Conservation (phyloP, 2,329 filamentous ascomycete genomes). For the Cercospora beticola region DNA sequence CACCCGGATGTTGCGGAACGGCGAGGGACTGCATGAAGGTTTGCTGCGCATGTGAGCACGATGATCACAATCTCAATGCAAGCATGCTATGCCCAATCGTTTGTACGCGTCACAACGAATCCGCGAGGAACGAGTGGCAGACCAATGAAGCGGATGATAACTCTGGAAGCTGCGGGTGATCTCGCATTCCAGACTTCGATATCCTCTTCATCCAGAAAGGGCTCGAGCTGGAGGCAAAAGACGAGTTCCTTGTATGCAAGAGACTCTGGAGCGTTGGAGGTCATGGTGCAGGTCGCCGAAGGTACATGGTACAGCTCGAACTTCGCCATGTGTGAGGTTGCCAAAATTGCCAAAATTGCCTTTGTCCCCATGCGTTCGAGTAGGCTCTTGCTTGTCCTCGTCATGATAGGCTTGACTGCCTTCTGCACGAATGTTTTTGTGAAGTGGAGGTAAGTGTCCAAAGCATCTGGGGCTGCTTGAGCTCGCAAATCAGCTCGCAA, state of each 20-base stretch:
- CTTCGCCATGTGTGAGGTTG: not conserved
- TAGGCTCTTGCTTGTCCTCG: not conserved
- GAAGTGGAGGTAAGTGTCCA: not conserved
- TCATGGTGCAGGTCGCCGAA: not conserved
- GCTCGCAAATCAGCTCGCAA: not conserved
- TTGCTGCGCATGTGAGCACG: not conserved
- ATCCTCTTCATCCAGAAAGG: not conserved
- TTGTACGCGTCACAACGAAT: not conserved
- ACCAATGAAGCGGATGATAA: not conserved
- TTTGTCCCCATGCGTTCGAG: not conserved
- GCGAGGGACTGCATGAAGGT: not conserved
- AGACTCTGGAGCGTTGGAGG: not conserved
- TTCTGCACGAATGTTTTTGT: not conserved
- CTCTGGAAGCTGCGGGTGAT: not conserved
- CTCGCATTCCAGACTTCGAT: not conserved
- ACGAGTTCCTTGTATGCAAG: not conserved
- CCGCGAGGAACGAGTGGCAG: not conserved
- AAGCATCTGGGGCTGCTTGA: not conserved
- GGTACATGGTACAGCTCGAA: not conserved
- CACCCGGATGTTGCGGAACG: not conserved
- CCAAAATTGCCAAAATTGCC: not conserved
- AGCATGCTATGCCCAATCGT: not conserved
- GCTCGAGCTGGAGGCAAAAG: not conserved
- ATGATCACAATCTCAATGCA: not conserved
- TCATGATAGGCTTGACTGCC: not conserved